A percentile compares a stretch with the other conserved stretches of the same genome.
Evolutionary conservation across 768 basidiomycete genomes (phyloP).

Genomic region (Suillus plorans): DNA sequence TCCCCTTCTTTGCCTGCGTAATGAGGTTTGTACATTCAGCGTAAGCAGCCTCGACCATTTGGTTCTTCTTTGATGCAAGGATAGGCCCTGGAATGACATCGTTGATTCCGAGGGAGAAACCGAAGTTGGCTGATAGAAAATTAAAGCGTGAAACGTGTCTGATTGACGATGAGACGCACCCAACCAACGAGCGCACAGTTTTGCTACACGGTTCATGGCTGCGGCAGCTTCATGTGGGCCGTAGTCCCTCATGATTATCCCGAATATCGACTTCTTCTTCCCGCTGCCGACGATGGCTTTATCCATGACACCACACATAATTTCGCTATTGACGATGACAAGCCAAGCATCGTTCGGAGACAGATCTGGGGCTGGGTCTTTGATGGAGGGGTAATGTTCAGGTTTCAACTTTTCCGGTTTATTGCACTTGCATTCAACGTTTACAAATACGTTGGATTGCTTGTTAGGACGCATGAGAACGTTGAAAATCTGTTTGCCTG

Average conservation of each 20-base stretch:
- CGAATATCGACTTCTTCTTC: constrained; percentile 99
- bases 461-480: constrained; percentile 95
- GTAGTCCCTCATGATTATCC: constrained; percentile 96
- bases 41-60: constrained; percentile 86
- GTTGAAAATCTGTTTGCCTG: constrained; percentile 98
- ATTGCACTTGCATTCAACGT: constrained; percentile 95
- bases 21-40: constrained; percentile 85
- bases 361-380: constrained; percentile 68
- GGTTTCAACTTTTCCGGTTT: constrained; percentile 77
- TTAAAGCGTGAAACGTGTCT: constrained; percentile 10
- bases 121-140: constrained; percentile 80
- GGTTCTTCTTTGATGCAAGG: constrained; percentile 79
- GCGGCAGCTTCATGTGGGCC: constrained; percentile 91
- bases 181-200: constrained; percentile 92
- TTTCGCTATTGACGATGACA: constrained; percentile 95
- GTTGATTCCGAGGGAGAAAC: constrained; percentile 97
- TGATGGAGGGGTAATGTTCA: constrained; percentile 59
- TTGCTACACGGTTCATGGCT: constrained; percentile 96
- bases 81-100: constrained; percentile 95
- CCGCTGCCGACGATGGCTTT: constrained; percentile 97
- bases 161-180: constrained; percentile 48
- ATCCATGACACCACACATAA: constrained; percentile 99
- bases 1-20: constrained; percentile 84
- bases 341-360: constrained; percentile 98
- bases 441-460: constrained; percentile 78